Evolutionary conservation across 164 flowering plant genomes (phyloP).

Genomic region (Stephania japonica): DNA sequence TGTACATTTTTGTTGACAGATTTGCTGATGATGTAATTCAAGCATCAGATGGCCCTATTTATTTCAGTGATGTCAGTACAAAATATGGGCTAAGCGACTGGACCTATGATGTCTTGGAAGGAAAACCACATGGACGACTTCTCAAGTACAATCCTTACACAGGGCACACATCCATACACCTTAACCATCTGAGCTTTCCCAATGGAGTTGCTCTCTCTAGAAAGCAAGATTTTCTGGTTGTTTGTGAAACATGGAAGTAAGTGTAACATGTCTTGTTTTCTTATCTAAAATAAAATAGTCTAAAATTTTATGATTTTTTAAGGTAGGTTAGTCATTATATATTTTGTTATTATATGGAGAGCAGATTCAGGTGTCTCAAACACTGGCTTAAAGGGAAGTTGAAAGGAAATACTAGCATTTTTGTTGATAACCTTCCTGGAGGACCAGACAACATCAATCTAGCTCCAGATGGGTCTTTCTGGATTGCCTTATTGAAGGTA

Average conservation of each 20-base stretch:
- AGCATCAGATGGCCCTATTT: slow-evolving; percentile 52
- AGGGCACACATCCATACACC: slow-evolving; percentile 35
- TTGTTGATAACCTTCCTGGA: slow-evolving; percentile 70
- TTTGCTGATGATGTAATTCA: slow-evolving; percentile 64
- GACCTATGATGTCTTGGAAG: slow-evolving; percentile 41
- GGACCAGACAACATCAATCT: slow-evolving; percentile 75
- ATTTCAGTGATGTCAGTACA: slow-evolving; percentile 57
- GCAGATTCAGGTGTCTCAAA: slow-evolving; percentile 26
- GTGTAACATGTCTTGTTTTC: no score
- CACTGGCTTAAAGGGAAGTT: slow-evolving; percentile 51
- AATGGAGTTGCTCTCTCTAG: slow-evolving; percentile 74
- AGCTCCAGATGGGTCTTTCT: slow-evolving; percentile 71
- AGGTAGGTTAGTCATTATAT: no score
- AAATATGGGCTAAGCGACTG: slow-evolving; percentile 42
- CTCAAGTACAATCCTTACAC: slow-evolving; percentile 48
- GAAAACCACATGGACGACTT: slow-evolving; percentile 62
- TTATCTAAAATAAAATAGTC: no score
- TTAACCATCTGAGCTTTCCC: slow-evolving; percentile 43
- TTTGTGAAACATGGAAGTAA: slow-evolving; percentile 71
- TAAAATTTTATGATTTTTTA: no score
- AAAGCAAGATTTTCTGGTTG: slow-evolving; percentile 46
- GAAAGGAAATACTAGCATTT: slow-evolving; percentile 42
- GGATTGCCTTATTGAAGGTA: slow-evolving; percentile 70
- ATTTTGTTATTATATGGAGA: no score
- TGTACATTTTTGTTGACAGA: slow-evolving; percentile 17